These are phyloP conservation scores for Aegilops longissima DNA, from an alignment of 176 grass and related monocot species.

Conservation along the genomic window DNA sequence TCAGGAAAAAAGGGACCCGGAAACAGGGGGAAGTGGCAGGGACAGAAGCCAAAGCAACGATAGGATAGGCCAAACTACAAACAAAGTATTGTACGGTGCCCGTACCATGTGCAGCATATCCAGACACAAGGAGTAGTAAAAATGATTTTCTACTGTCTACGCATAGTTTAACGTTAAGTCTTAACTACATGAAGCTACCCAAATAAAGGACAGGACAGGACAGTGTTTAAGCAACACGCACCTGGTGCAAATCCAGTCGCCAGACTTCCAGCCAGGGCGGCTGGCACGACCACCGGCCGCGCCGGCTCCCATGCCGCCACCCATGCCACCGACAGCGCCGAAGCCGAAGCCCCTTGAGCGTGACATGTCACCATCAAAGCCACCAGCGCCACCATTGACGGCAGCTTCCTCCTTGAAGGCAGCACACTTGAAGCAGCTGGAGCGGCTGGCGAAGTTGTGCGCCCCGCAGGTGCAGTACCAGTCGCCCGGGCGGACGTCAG, in stretches of 20 bases:
- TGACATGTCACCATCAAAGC: constrained; percentile 67
- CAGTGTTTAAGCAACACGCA: constrained; percentile 25
- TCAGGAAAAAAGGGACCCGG: too few species aligned
- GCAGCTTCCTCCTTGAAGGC: constrained; percentile 78
- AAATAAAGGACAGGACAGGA: neutral
- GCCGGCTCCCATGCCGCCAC: constrained; percentile 20
- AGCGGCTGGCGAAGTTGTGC: constrained; percentile 98
- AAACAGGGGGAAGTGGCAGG: neutral
- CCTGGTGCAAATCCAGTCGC: constrained; percentile 99
- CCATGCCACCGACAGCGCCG: constrained; percentile 32
- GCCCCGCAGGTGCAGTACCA: constrained; percentile 90
- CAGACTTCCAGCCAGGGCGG: constrained; percentile 86
- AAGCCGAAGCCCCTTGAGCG: constrained; percentile 70
- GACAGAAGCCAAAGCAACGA: neutral
- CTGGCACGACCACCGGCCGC: constrained; percentile 24
- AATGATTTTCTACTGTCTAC: neutral
- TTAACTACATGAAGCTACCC: neutral
- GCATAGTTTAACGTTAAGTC: neutral
- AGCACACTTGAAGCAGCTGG: constrained; percentile 89
- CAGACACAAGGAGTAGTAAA: neutral
- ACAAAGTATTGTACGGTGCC: neutral
- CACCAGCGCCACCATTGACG: constrained; percentile 56
- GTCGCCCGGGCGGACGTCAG: constrained; percentile 94
- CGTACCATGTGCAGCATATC: neutral
- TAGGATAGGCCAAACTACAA: neutral